These are phyloP conservation scores for Colletotrichum coccodes DNA, from an alignment of 2,329 filamentous ascomycete genomes.

Conservation along the genomic window DNA sequence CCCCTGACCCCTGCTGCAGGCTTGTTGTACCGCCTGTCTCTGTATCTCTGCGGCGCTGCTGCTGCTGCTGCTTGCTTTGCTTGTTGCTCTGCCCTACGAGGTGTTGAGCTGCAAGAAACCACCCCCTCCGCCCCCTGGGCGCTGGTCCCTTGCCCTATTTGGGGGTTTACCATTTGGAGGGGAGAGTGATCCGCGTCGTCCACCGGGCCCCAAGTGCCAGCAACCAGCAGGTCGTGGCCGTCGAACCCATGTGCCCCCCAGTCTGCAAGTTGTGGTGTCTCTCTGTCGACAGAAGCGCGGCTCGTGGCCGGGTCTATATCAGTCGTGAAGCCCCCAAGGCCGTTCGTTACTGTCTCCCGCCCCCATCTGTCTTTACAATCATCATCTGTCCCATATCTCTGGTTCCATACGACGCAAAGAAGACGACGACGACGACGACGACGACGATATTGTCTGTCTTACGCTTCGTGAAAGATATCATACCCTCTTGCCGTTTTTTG, in stretches of 20 bases:
- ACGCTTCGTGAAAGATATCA: constrained; percentile 7
- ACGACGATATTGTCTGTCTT: constrained; percentile 4
- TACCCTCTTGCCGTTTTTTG: background rate
- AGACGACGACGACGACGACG: constrained; percentile 6
- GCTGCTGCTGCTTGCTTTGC: constrained; percentile 11
- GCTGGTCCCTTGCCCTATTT: constrained; percentile 13
- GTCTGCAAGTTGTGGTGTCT: constrained; percentile 22
- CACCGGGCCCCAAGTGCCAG: constrained; percentile 23
- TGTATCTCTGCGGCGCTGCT: background rate
- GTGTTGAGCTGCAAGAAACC: constrained; percentile 9
- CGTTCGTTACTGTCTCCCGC: constrained; percentile 25
- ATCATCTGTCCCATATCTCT: constrained; percentile 15
- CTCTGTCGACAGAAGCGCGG: constrained; percentile 22
- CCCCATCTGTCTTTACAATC: constrained; percentile 29
- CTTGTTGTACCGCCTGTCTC: constrained; percentile 22
- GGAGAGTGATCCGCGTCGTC: constrained; percentile 24
- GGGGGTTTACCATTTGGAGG: constrained; percentile 5
- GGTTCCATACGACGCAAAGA: background rate
- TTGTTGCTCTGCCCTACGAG: constrained; percentile 33
- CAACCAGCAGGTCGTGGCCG: constrained; percentile 11
- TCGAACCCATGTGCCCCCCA: constrained; percentile 25
- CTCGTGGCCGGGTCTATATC: constrained; percentile 33
- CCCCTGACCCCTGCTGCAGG: constrained; percentile 21
- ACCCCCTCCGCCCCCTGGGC: constrained; percentile 15
- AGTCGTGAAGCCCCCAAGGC: constrained; percentile 34